A percentile compares a stretch with the other conserved stretches of the same genome.
Evolutionary conservation across 306 rosid species (phyloP).

Genomic region (Sindora glabra): DNA sequence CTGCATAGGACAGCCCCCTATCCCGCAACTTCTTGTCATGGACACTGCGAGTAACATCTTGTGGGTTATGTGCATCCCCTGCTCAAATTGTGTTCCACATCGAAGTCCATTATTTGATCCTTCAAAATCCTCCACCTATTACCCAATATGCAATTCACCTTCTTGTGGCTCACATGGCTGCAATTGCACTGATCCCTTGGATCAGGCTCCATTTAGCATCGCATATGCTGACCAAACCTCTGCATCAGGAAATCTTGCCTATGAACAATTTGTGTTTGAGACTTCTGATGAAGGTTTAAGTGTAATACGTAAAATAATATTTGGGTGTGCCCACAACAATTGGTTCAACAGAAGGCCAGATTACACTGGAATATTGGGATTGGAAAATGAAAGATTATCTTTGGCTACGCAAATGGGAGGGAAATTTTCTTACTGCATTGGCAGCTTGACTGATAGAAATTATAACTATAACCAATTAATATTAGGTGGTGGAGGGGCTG

Average conservation of each 20-base stretch:
- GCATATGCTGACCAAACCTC: conserved; percentile 12
- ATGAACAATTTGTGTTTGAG: conserved; percentile 21
- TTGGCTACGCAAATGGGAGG: conserved; percentile 23
- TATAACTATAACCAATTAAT: conserved; percentile 31
- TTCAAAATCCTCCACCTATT: conserved; percentile 29
- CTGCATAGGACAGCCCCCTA: conserved; percentile 43
- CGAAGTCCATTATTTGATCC: conserved; percentile 19
- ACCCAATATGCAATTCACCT: not conserved
- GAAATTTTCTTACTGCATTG: conserved; percentile 41
- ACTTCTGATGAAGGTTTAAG: conserved; percentile 25
- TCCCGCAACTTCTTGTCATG: conserved; percentile 25
- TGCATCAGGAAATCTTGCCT: conserved; percentile 13
- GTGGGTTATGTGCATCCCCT: conserved; percentile 47
- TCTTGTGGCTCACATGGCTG: not conserved
- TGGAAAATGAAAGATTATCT: conserved; percentile 6
- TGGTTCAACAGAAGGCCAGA: not conserved
- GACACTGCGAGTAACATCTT: conserved; percentile 31
- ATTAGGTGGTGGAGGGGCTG: conserved; percentile 38
- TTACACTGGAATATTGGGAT: conserved; percentile 35
- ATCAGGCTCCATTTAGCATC: not conserved
- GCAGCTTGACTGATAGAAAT: conserved; percentile 20
- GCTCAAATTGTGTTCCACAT: conserved; percentile 22
- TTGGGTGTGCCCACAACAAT: conserved; percentile 26
- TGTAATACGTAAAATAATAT: not conserved
- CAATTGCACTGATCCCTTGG: not conserved